Evolutionary conservation across 1,139 yeast genomes (phyloP).

Genomic region (Yamadazyma songkhlaensis): DNA sequence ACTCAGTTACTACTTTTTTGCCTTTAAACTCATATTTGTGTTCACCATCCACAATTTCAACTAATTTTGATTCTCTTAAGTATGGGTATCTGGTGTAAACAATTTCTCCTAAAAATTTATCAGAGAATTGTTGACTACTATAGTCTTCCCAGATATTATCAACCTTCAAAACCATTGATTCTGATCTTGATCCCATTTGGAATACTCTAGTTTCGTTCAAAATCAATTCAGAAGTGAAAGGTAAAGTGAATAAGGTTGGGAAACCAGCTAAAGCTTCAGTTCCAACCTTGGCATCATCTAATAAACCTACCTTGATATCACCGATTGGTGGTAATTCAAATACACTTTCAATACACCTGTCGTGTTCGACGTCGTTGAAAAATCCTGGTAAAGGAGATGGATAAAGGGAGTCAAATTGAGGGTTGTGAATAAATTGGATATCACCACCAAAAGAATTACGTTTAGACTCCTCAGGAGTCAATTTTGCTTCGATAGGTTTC

Average conservation of each 20-base stretch:
- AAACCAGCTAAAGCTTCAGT: constrained; percentile 78
- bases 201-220: constrained; percentile 72
- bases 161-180: constrained; percentile 69
- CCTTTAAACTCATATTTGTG: constrained; percentile 40
- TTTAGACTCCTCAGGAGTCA: constrained; percentile 64
- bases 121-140: constrained; percentile 56
- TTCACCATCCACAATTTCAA: constrained; percentile 58
- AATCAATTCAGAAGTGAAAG: constrained; percentile 51
- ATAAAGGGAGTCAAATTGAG: constrained; percentile 68
- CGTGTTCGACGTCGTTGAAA: constrained; percentile 74
- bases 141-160: constrained; percentile 49
- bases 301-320: constrained; percentile 55
- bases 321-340: constrained; percentile 52
- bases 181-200: constrained; percentile 81
- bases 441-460: constrained; percentile 78
- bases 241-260: constrained; percentile 75
- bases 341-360: constrained; percentile 66
- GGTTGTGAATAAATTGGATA: constrained; percentile 67
- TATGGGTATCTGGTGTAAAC: constrained; percentile 89
- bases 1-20: constrained; percentile 22
- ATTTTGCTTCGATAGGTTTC: constrained; percentile 55
- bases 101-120: constrained; percentile 14
- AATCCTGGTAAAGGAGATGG: constrained; percentile 78
- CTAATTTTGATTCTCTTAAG: constrained; percentile 74
- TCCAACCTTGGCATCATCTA: constrained; percentile 70